Evolutionary conservation across 129 eudicot species (phyloP).

Genomic region (Flaveria brownii): DNA sequence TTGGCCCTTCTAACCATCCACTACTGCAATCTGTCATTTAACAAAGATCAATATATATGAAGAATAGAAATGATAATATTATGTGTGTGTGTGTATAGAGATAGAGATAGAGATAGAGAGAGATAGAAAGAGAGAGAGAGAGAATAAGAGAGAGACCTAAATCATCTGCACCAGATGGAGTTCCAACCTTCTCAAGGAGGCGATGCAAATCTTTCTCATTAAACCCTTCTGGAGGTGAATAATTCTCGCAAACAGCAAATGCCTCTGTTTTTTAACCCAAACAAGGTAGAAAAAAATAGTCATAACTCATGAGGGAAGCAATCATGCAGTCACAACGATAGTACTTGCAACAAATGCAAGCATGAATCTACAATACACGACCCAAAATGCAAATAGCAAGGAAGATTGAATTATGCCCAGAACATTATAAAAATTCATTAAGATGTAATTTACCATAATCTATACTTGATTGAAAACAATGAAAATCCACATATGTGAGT

Average conservation of each 20-base stretch:
- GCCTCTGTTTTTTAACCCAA: conserved; percentile 60
- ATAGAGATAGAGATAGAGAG: background rate
- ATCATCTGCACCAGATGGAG: conserved; percentile 92
- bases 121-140: conserved; percentile 26
- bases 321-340: background rate
- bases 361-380: background rate
- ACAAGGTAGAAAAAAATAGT: conserved; percentile 12
- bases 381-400: background rate
- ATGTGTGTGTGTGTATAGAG: background rate
- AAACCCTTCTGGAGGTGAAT: conserved; percentile 97
- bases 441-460: background rate
- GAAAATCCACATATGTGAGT: background rate
- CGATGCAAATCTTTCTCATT: conserved; percentile 89
- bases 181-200: conserved; percentile 88
- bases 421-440: background rate
- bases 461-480: background rate
- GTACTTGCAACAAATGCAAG: too few relatives aligned
- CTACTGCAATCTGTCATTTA: conserved; percentile 85
- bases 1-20: conserved; percentile 95
- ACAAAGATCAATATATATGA: conserved; percentile 8
- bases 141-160: conserved; percentile 47
- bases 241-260: conserved; percentile 93
- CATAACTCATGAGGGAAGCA: background rate
- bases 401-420: too few relatives aligned
- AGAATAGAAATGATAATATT: too few relatives aligned